Evolutionary conservation across 768 basidiomycete genomes (phyloP).

Genomic region (Suillus fuscotomentosus): DNA sequence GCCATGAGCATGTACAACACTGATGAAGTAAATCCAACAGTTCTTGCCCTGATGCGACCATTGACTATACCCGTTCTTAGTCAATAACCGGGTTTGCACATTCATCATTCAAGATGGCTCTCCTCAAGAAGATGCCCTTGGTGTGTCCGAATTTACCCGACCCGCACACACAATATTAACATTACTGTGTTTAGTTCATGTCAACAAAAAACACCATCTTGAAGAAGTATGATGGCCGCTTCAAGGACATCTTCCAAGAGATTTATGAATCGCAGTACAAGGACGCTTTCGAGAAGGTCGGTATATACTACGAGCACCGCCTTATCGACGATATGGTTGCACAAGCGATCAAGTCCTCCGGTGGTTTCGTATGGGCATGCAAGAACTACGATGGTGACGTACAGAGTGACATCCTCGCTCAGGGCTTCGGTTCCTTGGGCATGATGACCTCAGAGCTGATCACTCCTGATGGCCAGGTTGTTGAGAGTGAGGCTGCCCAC

Average conservation of each 20-base stretch:
- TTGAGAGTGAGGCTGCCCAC: conserved; percentile 97
- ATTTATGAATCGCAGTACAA: conserved; percentile 86
- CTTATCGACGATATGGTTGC: conserved; percentile 99
- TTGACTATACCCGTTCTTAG: conserved; percentile 33
- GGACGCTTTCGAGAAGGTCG: conserved; percentile 60
- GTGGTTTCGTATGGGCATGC: conserved; percentile 81
- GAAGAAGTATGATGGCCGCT: conserved; percentile 97
- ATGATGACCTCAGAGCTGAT: conserved; percentile 98
- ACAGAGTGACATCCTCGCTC: conserved; percentile 92
- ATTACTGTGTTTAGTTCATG: conserved; percentile 63
- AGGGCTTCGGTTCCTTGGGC: conserved; percentile 94
- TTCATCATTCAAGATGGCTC: conserved; percentile 96
- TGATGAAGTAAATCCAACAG: conserved; percentile 61
- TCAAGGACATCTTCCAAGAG: conserved; percentile 99
- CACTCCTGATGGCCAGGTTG: conserved; percentile 89
- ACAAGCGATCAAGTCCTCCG: conserved; percentile 93
- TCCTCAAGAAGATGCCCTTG: conserved; percentile 73
- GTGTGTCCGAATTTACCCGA: conserved; percentile 34
- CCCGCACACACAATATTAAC: conserved; percentile 9
- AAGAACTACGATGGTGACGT: conserved; percentile 87
- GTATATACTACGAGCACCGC: conserved; percentile 93
- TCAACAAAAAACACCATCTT: conserved; percentile 97
- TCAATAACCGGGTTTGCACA: conserved; percentile 96
- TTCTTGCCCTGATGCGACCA: background rate
- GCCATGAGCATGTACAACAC: conserved; percentile 99